Base-by-base conservation (phyloP, 129 eudicot genomes). In the Erigeron canadensis region DNA sequence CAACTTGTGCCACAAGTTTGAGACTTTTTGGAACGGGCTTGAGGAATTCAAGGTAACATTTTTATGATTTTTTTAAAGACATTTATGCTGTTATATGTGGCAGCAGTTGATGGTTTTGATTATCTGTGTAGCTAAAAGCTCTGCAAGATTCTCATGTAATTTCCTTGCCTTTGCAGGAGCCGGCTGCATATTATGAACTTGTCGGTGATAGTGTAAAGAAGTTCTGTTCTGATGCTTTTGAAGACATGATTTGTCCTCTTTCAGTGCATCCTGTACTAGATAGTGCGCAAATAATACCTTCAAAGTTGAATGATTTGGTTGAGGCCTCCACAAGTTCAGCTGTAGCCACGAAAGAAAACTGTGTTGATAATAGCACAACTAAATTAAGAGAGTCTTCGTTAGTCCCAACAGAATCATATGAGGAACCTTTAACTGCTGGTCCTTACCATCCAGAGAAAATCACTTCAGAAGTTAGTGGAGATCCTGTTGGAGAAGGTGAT, bases 11-110 rank as follows among this genome's bases (percentile, higher is more conserved):
- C 83, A 84, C 67, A 84, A 42, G 74, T 46, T 88, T 55, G 91
- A 79, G 83, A 22, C 81, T 8, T 72, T 81, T 28, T 77, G 83
- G 63, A 81, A 79, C 13, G 86, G 84, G 65, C 79, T 88, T 77
- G 96, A 88, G 69, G 87, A 75, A 43, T 71, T 63, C 78, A 74
- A 81, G 86, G 96, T 86, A 77, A 63, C 65, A 39, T 53, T 45
- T 10, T 10, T 65, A 4, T 38, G 23, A 17, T 65, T 16, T 17
- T 59, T 6, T 10, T 54, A 13, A 34, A 15, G 37, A 17, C 42
- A 0, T 28, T 23, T 12, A 2, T 21, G 21, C n/a, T 5, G 4
- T 37, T 9, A 50, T 71, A 58, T 9, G 38, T 28, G 37, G 21
- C 6, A 16, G n/a, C 16, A 40, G 53, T 11, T 34, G 13, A 46